Percentiles rank a stretch among this genome's conserved stretches.
Conservation (phyloP, 345 rosid species). For the Eucalyptus decipiens region DNA sequence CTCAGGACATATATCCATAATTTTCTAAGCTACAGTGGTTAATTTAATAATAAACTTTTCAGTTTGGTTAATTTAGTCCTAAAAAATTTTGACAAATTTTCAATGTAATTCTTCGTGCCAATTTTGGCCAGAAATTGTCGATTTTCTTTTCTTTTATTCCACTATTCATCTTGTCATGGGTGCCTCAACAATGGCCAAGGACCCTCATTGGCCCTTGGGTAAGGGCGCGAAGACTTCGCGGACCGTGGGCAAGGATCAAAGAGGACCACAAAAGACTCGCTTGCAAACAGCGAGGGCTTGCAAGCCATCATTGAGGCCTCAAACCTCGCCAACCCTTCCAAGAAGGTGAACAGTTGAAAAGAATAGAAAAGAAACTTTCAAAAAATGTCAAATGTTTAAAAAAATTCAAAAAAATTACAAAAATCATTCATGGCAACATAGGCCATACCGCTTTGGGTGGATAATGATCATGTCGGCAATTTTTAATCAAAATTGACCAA, state of each 20-base stretch:
- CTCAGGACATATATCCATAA: not conserved
- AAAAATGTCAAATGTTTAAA: accelerated
- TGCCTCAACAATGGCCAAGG: accelerated
- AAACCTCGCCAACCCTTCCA: accelerated
- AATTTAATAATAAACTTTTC: not conserved
- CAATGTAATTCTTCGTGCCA: accelerated
- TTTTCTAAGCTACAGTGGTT: accelerated
- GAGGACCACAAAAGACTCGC: accelerated
- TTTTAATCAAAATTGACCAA: accelerated
- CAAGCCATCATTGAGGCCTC: accelerated
- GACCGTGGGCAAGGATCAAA: accelerated
- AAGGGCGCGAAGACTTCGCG: accelerated
- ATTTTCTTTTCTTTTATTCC: no score
- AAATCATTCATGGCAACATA: accelerated
- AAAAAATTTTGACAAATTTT: accelerated
- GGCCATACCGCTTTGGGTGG: accelerated
- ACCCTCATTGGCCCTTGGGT: accelerated
- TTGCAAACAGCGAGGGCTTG: accelerated
- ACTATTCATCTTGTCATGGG: accelerated
- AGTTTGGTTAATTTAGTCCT: not conserved
- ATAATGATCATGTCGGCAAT: accelerated
- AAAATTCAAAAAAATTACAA: not conserved
- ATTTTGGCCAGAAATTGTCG: no score
- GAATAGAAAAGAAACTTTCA: accelerated
- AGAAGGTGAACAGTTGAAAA: accelerated